These are phyloP conservation scores for Helicostylum pulchrum DNA, from an alignment of 192 early-diverging fungal genomes.

Conservation along the genomic window DNA sequence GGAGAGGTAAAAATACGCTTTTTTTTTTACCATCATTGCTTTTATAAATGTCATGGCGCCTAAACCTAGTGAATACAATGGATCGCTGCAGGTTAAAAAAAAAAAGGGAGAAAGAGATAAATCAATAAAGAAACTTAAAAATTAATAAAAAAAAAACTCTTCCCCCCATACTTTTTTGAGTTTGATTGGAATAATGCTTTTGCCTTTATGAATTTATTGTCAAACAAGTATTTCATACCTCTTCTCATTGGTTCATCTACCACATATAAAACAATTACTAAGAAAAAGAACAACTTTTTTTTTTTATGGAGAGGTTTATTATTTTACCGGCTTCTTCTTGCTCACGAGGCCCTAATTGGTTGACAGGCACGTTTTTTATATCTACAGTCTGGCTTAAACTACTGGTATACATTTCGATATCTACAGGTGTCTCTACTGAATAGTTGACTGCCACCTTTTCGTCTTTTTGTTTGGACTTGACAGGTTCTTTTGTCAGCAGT, in stretches of 20 bases:
- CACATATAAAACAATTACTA: neutral
- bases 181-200: constrained; percentile 47
- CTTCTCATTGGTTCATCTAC: constrained; percentile 21
- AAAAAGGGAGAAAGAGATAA: neutral
- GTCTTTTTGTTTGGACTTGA: neutral
- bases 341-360: constrained; percentile 29
- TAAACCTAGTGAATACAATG: constrained; percentile 47
- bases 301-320: neutral
- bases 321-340: constrained; percentile 40
- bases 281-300: neutral
- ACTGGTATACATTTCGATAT: constrained; percentile 13
- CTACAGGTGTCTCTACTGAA: constrained; percentile 17
- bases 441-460: neutral
- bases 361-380: constrained; percentile 23
- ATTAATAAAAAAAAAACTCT: constrained; percentile 1
- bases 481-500: neutral
- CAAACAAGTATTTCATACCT: constrained; percentile 44
- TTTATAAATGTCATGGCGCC: constrained; percentile 44
- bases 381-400: neutral
- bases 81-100: constrained; percentile 26
- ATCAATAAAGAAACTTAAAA: neutral
- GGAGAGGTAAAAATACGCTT: too few relatives aligned
- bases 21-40: constrained; percentile 32
- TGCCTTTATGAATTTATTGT: constrained; percentile 50
- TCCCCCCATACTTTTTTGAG: constrained; percentile 31